Conservation (phyloP, 768 basidiomycete species). For the Suillus discolor region DNA sequence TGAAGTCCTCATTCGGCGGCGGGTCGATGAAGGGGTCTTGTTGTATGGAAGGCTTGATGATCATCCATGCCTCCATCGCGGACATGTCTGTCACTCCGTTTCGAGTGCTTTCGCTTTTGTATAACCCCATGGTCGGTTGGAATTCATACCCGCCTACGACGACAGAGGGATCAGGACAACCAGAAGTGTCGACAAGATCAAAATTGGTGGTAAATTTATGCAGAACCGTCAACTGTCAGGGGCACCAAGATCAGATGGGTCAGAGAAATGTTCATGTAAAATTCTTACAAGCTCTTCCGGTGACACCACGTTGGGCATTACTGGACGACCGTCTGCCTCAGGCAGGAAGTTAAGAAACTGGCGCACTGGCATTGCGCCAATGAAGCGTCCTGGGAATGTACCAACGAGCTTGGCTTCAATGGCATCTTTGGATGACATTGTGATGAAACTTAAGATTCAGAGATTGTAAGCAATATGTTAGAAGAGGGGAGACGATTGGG, state of each 20-base stretch:
- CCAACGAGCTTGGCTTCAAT: not conserved
- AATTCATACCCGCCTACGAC: not conserved
- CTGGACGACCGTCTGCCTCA: not conserved
- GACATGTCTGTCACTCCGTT: constrained; percentile 1
- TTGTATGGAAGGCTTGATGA: not conserved
- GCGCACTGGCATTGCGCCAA: not conserved
- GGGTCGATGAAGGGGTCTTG: constrained; percentile 2
- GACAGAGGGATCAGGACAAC: not conserved
- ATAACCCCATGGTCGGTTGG: not conserved
- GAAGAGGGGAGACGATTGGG: not conserved
- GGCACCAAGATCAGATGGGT: not conserved
- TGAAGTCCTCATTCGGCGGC: not conserved
- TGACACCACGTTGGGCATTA: not conserved
- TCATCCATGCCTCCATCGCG: constrained; percentile 1
- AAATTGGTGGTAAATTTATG: not conserved
- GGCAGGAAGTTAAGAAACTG: not conserved
- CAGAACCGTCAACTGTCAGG: not conserved
- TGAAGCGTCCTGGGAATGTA: not conserved
- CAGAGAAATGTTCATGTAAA: not conserved
- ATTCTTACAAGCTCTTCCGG: not conserved
- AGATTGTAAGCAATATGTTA: not conserved
- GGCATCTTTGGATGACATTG: not conserved
- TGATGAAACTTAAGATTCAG: not conserved
- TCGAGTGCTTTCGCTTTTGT: not conserved
- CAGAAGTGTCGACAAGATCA: constrained; percentile 1